These are phyloP conservation scores for Acanthamoeba royreba DNA, from an alignment of 208 protist genomes.

Conservation along the genomic window DNA sequence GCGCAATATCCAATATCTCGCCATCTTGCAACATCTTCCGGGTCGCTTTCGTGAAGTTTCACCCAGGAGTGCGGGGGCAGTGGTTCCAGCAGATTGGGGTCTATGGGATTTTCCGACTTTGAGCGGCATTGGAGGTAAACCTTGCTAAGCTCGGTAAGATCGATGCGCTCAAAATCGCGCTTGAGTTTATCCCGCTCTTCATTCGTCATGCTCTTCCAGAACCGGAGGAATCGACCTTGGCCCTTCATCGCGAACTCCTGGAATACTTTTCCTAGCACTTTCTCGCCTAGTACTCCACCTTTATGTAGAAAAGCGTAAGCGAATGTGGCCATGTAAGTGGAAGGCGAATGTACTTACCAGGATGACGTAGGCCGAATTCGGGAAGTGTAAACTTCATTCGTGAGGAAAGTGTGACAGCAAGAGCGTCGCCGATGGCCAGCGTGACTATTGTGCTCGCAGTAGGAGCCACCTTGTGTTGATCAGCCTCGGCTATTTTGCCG, in stretches of 20 bases:
- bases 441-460: background rate
- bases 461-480: slow-evolving; percentile 24
- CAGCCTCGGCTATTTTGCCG: background rate
- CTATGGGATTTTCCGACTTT: background rate
- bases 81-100: background rate
- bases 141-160: background rate
- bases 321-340: background rate
- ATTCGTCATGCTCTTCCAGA: slow-evolving; percentile 31
- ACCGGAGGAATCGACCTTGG: background rate
- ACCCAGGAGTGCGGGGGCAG: background rate
- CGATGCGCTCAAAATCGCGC: slow-evolving; percentile 18
- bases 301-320: background rate
- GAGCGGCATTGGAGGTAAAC: background rate
- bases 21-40: background rate
- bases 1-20: background rate
- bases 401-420: background rate
- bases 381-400: slow-evolving; percentile 17
- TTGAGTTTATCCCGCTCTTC: background rate
- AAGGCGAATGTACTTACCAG: background rate
- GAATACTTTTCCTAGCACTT: background rate
- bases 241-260: slow-evolving; percentile 24
- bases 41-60: background rate
- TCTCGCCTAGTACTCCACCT: background rate
- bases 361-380: slow-evolving; percentile 1
- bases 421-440: slow-evolving; percentile 27